Base-by-base conservation (phyloP, 2,329 filamentous ascomycete genomes). In the Gliomastix tumulicola region DNA sequence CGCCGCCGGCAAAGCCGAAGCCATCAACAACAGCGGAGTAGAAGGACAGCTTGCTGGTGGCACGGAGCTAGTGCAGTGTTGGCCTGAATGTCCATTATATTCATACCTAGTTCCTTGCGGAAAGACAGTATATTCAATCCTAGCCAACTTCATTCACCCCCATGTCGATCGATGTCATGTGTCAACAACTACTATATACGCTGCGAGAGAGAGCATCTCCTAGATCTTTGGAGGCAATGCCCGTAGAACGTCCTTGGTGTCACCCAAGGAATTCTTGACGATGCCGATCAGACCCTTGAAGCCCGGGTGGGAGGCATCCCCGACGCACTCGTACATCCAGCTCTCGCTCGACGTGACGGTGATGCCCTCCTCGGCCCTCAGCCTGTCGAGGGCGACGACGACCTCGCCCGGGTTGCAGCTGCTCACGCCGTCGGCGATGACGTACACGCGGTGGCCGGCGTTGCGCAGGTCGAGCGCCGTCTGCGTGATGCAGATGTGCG, bases 401-500 rank as follows among this genome's bases (percentile, higher is more conserved):
- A 94, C 74, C 65, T 97, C 90, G 53, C 85, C 79, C 15, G 68
- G 65, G 63, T 96, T 94, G 57, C 85, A 88, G 62, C 84, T 90
- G 53, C 84, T 89, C 30, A 97, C 89, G 21, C 79, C 90, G 59
- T 97, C 90, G 36, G 88, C 87, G 21, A 96, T 69, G 27, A 97
- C 68, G 58, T 94, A 95, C 7, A 96, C 90, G 36, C 69, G 68
- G 59, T 95, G 86, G 1, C 88, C 88, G 2, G 72, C 71, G 17
- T 69, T 66, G 30, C 92, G 65, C 34, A 94, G 65, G 64, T 96
- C 90, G 30, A 96, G 70, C 13, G 86, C 79, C 30, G 90, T 96
- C 70, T 97, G 90, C 42, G 87, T 89, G 21, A 97, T 80, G 68
- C 90, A 97, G 56, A 97, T 92, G 63, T 97, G 90, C 28, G 79